Evolutionary conservation across 805 yeast species (phyloP), one percentile per base, ranked within the genome.

Genomic region (Hermanozyma aechmeae): DNA sequence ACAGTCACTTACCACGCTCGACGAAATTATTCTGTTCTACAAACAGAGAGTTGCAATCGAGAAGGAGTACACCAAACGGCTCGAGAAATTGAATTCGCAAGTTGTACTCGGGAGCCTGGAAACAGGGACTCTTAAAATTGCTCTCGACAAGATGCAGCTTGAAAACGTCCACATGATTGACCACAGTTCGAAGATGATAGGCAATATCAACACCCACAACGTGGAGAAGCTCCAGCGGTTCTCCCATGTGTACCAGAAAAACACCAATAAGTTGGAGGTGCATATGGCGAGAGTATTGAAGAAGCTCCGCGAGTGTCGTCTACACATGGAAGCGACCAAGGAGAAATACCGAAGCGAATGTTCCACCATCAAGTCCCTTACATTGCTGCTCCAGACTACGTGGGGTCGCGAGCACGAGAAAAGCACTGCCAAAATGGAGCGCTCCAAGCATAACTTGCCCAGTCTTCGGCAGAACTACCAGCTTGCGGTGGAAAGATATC

Each of bases 331-430:
- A 13, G 46, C 43, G 13, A 42, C 61, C 24, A 63, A 70, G 32
- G 58, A 57, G 17, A 65, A 65, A 34, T 85, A 71, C 53, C 74
- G 73, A 36, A 50, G 55, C 3, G 82, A 72, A 31, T 75, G 79
- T 50, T 55, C 65, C 20, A 73, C 67, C 40, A 59, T 79, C 33
- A 76, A 76, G 37, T 67, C 78, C 4, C 66, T 65, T 32, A 59
- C 66, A 25, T 76, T 86, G 5, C 73, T 76, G 40, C 72, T 73
- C 39, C 75, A 75, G 33, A 61, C 85, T 14, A 65, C 84, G 16
- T 72, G 82, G 61, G 92, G 87, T 13, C 71, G 71, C 38, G 94
- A 84, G 46, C 66, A 76, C 17, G 80, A 77, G 33, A 70, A 65
- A 36, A 60, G 72, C 40, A 68, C 76, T 34, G 57, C 59, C 24